Percentiles rank a stretch among this genome's conserved stretches.
Conservation (phyloP, 2,329 filamentous ascomycete species). For the Epichloe gansuensis region DNA sequence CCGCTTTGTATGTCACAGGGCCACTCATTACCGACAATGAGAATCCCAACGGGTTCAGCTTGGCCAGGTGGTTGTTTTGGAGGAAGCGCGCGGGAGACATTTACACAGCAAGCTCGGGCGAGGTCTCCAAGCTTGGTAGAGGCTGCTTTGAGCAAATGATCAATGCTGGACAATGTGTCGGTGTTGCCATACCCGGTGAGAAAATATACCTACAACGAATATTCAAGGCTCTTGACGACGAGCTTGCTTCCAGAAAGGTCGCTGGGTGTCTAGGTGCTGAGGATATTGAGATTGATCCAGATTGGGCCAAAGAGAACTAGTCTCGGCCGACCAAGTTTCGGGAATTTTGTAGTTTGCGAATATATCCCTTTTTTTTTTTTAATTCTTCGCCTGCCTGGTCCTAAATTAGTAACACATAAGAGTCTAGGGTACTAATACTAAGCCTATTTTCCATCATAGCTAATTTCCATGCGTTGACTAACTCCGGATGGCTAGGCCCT, state of each 20-base stretch:
- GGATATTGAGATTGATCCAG: slow-evolving; percentile 5
- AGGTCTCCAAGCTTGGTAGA: slow-evolving; percentile 1
- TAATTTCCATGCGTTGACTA: too few species aligned
- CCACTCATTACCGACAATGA: not conserved
- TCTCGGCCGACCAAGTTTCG: too few species aligned
- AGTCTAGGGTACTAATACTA: too few species aligned
- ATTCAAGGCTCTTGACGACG: slow-evolving; percentile 5
- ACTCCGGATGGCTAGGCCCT: too few species aligned
- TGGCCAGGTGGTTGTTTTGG: slow-evolving; percentile 7
- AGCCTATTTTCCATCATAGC: too few species aligned
- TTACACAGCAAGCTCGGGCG: not conserved
- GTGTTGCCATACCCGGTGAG: slow-evolving; percentile 6
- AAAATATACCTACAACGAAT: slow-evolving; percentile 3
- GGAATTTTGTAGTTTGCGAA: too few species aligned
- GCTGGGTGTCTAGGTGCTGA: slow-evolving; percentile 2
- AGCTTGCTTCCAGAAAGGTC: slow-evolving; percentile 1
- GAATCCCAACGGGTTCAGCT: not conserved
- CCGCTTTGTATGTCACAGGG: not conserved
- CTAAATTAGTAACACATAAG: too few species aligned
- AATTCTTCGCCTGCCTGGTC: too few species aligned
- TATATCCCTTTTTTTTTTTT: too few species aligned
- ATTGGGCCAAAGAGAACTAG: too few species aligned
- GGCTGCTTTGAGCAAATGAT: slow-evolving; percentile 7
- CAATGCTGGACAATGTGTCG: not conserved
- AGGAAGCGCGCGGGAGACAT: slow-evolving; percentile 4